Evolutionary conservation across 306 rosid species (phyloP).

Genomic region (Gleditsia sinensis): DNA sequence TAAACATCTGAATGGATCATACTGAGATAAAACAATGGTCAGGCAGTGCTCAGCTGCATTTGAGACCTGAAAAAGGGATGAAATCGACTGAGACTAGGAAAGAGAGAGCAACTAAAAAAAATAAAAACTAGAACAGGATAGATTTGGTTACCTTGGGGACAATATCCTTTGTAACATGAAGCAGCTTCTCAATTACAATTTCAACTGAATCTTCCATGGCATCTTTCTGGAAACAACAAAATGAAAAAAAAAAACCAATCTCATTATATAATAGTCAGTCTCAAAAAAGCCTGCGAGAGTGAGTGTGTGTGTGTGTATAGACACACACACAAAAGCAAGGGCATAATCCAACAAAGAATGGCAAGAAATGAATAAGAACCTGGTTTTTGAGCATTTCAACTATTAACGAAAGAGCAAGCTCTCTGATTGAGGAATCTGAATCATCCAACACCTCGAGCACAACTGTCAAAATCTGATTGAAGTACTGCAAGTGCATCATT

Average conservation of each 20-base stretch:
- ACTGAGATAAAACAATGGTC: slow-evolving; percentile 76
- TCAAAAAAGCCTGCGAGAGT: background rate
- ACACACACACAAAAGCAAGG: background rate
- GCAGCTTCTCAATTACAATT: slow-evolving; percentile 95
- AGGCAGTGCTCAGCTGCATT: slow-evolving; percentile 96
- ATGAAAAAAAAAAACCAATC: background rate
- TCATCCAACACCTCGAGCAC: slow-evolving; percentile 96
- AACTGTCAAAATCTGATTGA: slow-evolving; percentile 93
- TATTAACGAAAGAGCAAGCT: slow-evolving; percentile 74
- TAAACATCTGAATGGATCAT: slow-evolving; percentile 95
- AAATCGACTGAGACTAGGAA: slow-evolving; percentile 30
- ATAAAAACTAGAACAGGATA: slow-evolving; percentile 22
- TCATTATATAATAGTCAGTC: background rate
- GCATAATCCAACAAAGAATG: slow-evolving; percentile 23
- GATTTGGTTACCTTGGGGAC: slow-evolving; percentile 67
- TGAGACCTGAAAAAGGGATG: slow-evolving; percentile 65
- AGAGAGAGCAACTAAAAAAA: slow-evolving; percentile 21
- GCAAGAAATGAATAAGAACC: slow-evolving; percentile 45
- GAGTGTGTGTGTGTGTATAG: background rate
- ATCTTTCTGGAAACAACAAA: slow-evolving; percentile 60
- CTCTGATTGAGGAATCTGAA: slow-evolving; percentile 81
- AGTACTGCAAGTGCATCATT: slow-evolving; percentile 77
- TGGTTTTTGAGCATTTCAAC: slow-evolving; percentile 87
- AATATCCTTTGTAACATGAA: slow-evolving; percentile 76
- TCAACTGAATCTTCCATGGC: slow-evolving; percentile 95